Evolutionary conservation across 2,329 filamentous ascomycete species (phyloP).

Genomic region (Fusarium sp.): DNA sequence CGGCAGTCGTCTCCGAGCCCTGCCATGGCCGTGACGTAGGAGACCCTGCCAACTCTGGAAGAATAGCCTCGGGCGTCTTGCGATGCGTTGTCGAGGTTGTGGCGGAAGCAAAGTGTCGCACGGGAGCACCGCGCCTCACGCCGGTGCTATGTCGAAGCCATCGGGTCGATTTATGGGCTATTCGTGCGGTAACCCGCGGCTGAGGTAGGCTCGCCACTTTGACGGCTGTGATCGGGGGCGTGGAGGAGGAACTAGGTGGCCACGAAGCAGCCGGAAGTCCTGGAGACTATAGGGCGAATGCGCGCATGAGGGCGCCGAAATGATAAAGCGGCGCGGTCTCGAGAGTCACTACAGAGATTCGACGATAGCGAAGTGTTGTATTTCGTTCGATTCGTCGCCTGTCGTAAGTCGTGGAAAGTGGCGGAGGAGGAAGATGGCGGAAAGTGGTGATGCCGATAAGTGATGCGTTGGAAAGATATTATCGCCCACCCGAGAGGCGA

Average conservation of each 20-base stretch:
- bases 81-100: slow-evolving; percentile 42
- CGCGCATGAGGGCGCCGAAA: slow-evolving; percentile 15
- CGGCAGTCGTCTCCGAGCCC: slow-evolving; percentile 17
- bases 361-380: background rate
- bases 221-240: slow-evolving; percentile 34
- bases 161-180: slow-evolving; percentile 54
- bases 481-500: slow-evolving; percentile 24
- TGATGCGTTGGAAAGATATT: slow-evolving; percentile 31
- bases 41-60: slow-evolving; percentile 36
- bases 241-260: slow-evolving; percentile 23
- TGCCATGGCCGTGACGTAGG: slow-evolving; percentile 44
- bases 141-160: slow-evolving; percentile 59
- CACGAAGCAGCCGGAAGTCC: slow-evolving; percentile 25
- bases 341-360: background rate
- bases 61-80: slow-evolving; percentile 43
- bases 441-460: slow-evolving; percentile 29
- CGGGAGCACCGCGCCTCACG: slow-evolving; percentile 56
- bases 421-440: background rate
- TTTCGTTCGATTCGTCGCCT: background rate
- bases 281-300: slow-evolving; percentile 22
- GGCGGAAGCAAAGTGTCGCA: slow-evolving; percentile 52
- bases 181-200: slow-evolving; percentile 62
- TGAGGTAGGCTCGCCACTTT: slow-evolving; percentile 57
- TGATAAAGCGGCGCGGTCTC: background rate
- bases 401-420: slow-evolving; percentile 3